Base-by-base conservation (phyloP, 257 asterid species). In the Plectranthus barbatus region DNA sequence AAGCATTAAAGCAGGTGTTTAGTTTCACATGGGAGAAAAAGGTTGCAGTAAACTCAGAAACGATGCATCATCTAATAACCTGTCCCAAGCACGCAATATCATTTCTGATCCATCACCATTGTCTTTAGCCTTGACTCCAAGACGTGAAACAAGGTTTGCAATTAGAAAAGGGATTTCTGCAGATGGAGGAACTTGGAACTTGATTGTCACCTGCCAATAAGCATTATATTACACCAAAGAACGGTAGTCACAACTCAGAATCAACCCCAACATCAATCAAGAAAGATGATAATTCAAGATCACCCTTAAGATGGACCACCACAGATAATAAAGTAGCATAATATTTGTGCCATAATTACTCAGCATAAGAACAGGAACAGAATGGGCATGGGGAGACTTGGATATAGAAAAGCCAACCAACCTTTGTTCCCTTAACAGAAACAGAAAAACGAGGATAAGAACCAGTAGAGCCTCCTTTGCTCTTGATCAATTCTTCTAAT, bases 71-170 rank as follows among this genome's bases (percentile, higher is more conserved):
- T 21, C 54, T 51, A 50, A 10, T 17, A 74, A 93, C 99, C 98
- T 92, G 82, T 85, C 95, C 94, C 96, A 86, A 67, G 96, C 95
- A 18, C 83, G 86, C 82, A 92, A 66, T 44, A 67, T 65, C 99
- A 92, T 89, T 68, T 83, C 88, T 73, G 97, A 79, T 59, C 90
- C 95, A 68, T 77, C 74, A 72, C 71, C 83, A 76, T 72, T 69
- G 54, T 74, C 87, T 53, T 74, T 83, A 29, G 75, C 73, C 72
- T 79, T 81, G 73, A 81, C 86, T 57, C 98, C 98, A 67, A 92
- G 95, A 52, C 81, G 86, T 47, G 97, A 84, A 60, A 84, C 97
- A 57, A 93, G 78, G 66, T 24, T 82, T 66, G 97, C 77, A 53
- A 93, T 87, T 62, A 93, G 73, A 54, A 81, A 73, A 1, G 99